phyloP scores from a whole-genome alignment of 2,329 filamentous ascomycete genomes.

The Emydomyces testavorans region DNA sequence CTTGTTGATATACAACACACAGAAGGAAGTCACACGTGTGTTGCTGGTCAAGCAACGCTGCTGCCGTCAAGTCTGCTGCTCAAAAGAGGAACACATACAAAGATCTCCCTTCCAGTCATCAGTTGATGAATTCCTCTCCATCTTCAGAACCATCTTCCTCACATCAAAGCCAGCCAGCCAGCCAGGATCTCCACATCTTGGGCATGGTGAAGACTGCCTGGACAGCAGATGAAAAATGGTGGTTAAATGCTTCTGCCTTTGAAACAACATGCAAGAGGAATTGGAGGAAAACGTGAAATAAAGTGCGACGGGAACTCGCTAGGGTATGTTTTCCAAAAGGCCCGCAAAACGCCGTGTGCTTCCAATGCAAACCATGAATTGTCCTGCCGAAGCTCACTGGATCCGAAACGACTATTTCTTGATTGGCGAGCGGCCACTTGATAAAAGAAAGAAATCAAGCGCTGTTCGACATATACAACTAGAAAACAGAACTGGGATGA shows the following conservation, averaged over 20 bases:
- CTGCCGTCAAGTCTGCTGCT: not conserved
- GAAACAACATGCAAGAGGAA: slow-evolving; percentile 8
- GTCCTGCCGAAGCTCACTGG: not conserved
- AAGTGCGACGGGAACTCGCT: no score
- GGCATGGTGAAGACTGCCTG: not conserved
- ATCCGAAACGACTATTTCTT: slow-evolving; percentile 7
- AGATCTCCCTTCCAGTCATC: not conserved
- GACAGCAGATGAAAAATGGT: not conserved
- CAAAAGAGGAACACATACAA: not conserved
- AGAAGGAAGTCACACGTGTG: not conserved
- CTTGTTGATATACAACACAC: not conserved
- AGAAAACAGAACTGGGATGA: not conserved
- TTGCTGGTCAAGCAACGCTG: not conserved
- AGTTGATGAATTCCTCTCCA: not conserved
- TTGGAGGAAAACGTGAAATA: not conserved
- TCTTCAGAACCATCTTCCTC: not conserved
- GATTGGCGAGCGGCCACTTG: not conserved
- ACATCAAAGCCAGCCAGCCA: not conserved
- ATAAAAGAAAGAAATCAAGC: slow-evolving; percentile 1
- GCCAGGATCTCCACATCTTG: not conserved
- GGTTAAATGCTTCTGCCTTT: slow-evolving; percentile 1
- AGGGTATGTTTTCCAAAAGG: slow-evolving; percentile 1
- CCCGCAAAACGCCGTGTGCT: slow-evolving; percentile 9
- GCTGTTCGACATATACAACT: not conserved
- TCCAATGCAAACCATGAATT: slow-evolving; percentile 6